phyloP scores from a whole-genome alignment of 176 grass and related monocot species.

The Oryza meridionalis region DNA sequence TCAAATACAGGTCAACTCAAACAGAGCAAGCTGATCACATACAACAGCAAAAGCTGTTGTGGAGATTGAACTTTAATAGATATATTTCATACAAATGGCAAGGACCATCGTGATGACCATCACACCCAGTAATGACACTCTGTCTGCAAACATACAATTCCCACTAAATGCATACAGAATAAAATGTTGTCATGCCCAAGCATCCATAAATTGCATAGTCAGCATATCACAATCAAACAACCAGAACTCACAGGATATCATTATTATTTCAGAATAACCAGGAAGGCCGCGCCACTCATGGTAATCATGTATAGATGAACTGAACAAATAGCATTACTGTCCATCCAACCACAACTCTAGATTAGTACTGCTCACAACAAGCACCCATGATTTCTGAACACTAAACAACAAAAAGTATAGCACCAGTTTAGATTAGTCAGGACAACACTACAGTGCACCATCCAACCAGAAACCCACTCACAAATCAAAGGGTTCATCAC shows the following conservation, averaged over 20 bases:
- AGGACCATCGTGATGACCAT: neutral
- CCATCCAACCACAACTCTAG: conserved; percentile 39
- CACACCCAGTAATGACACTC: conserved; percentile 10
- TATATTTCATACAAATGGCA: conserved; percentile 10
- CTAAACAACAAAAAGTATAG: conserved; percentile 4
- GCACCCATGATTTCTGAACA: conserved; percentile 27
- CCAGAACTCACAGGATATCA: conserved; percentile 29
- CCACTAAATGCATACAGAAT: conserved; percentile 18
- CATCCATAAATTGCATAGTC: conserved; percentile 31
- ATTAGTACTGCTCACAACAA: neutral
- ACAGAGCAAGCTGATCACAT: conserved; percentile 27
- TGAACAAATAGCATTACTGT: conserved; percentile 20
- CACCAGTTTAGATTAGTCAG: conserved; percentile 21
- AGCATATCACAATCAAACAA: conserved; percentile 36
- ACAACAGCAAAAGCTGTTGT: conserved; percentile 12
- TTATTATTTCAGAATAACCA: conserved; percentile 31
- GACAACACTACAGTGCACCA: conserved; percentile 30
- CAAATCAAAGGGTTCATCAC: conserved; percentile 1
- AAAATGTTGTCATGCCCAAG: conserved; percentile 18
- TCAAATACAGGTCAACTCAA: conserved; percentile 12
- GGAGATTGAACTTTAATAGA: neutral
- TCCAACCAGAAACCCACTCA: conserved; percentile 36
- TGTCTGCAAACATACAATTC: neutral
- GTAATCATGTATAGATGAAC: conserved; percentile 16
- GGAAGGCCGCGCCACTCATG: neutral